These are phyloP conservation scores for Glebionis coronaria DNA, from an alignment of 129 eudicot species.

Conservation along the genomic window DNA sequence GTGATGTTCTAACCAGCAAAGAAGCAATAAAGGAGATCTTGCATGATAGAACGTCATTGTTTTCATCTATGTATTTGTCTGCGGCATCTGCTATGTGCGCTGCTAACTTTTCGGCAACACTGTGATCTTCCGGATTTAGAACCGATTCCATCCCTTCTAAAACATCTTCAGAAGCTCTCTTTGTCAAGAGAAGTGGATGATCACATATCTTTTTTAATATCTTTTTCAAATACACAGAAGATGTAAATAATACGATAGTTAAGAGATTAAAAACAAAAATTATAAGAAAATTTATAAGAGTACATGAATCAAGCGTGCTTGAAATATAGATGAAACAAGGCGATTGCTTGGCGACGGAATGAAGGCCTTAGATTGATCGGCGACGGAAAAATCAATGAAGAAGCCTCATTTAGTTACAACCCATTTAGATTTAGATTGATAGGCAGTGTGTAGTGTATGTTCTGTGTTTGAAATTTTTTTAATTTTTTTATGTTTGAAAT, in stretches of 20 bases:
- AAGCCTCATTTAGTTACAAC: no score
- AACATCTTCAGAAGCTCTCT: conserved; percentile 95
- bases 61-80: conserved; percentile 51
- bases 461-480: no score
- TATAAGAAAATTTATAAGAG: not conserved
- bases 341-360: no score
- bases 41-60: conserved; percentile 72
- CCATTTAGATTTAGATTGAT: no score
- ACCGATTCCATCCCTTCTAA: conserved; percentile 90
- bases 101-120: conserved; percentile 81
- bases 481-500: no score
- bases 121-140: conserved; percentile 58
- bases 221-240: conserved; percentile 30
- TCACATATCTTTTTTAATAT: conserved; percentile 95
- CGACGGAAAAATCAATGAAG: no score
- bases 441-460: no score
- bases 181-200: conserved; percentile 88
- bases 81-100: conserved; percentile 75
- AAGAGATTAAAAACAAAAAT: not conserved
- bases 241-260: conserved; percentile 2
- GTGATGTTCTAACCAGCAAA: conserved; percentile 56
- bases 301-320: no score
- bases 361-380: no score
- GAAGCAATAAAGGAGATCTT: conserved; percentile 75
- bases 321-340: no score